Evolutionary conservation across 768 basidiomycete species (phyloP).

Genomic region (Leccinum uliginosum): DNA sequence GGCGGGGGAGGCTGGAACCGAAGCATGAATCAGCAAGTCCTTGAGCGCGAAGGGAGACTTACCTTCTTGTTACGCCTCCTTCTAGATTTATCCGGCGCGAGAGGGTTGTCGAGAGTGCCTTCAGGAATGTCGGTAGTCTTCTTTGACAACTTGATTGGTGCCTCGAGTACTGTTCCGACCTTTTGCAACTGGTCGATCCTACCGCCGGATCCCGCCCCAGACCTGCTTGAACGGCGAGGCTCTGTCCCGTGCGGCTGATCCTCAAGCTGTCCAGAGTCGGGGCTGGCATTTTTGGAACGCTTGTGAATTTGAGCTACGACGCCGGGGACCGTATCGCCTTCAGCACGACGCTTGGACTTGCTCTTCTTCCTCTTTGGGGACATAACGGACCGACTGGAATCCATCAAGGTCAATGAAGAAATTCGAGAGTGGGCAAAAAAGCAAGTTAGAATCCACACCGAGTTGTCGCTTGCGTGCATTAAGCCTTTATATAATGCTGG

Average conservation of each 20-base stretch:
- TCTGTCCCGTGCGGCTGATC: background rate
- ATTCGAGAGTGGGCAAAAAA: too few relatives aligned
- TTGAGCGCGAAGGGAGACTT: background rate
- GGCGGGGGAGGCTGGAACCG: background rate
- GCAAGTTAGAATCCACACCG: too few relatives aligned
- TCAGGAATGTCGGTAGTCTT: background rate
- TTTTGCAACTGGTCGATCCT: background rate
- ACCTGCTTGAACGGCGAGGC: background rate
- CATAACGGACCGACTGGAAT: background rate
- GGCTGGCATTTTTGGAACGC: background rate
- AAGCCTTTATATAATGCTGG: too few relatives aligned
- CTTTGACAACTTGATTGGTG: background rate
- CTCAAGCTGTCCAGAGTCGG: background rate
- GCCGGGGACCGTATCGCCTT: background rate
- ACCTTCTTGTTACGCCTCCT: background rate
- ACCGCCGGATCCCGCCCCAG: background rate
- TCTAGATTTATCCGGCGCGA: background rate
- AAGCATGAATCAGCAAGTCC: background rate
- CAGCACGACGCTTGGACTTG: background rate
- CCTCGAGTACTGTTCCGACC: background rate
- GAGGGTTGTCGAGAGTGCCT: background rate
- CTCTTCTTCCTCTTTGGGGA: background rate
- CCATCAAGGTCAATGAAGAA: too few relatives aligned
- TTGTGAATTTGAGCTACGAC: background rate
- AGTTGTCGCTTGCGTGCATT: too few relatives aligned